phyloP scores from a whole-genome alignment of 169 alveolate species.

The Plasmodium falciparum region DNA sequence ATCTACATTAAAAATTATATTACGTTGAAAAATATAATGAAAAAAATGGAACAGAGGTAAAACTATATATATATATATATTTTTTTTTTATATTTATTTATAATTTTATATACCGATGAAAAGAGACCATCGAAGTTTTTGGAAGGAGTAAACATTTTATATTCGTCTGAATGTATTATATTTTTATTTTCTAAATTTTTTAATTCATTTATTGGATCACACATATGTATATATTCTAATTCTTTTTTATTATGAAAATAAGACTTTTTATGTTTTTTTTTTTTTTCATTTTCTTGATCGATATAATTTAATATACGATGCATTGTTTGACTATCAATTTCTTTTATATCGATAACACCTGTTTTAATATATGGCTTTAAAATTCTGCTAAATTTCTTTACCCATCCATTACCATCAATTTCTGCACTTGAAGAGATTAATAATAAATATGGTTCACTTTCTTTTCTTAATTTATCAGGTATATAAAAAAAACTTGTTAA shows the following conservation, averaged over 20 bases:
- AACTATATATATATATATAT: not conserved
- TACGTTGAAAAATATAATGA: not conserved
- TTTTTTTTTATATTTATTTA: not conserved
- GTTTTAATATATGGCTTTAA: conserved; percentile 89
- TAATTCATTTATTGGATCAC: conserved; percentile 76
- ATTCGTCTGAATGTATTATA: conserved; percentile 73
- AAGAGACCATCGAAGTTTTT: conserved; percentile 69
- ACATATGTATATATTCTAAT: conserved; percentile 74
- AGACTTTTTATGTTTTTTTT: conserved; percentile 35
- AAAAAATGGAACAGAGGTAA: not conserved
- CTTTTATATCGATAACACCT: conserved; percentile 90
- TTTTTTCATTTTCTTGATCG: conserved; percentile 86
- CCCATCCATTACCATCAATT: conserved; percentile 93
- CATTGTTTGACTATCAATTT: conserved; percentile 92
- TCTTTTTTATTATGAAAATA: conserved; percentile 64
- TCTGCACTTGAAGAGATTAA: conserved; percentile 86
- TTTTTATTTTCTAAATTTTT: conserved; percentile 67
- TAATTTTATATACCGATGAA: conserved; percentile 61
- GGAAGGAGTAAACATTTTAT: conserved; percentile 74
- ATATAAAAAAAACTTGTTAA: conserved; percentile 85
- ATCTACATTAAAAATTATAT: not conserved
- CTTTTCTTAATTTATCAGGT: conserved; percentile 79
- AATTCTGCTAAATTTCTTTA: conserved; percentile 88
- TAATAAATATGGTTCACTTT: conserved; percentile 44
- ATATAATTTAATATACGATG: conserved; percentile 89